Base-by-base conservation (phyloP, 176 grass and related monocot genomes). In the Oryza coarctata region DNA sequence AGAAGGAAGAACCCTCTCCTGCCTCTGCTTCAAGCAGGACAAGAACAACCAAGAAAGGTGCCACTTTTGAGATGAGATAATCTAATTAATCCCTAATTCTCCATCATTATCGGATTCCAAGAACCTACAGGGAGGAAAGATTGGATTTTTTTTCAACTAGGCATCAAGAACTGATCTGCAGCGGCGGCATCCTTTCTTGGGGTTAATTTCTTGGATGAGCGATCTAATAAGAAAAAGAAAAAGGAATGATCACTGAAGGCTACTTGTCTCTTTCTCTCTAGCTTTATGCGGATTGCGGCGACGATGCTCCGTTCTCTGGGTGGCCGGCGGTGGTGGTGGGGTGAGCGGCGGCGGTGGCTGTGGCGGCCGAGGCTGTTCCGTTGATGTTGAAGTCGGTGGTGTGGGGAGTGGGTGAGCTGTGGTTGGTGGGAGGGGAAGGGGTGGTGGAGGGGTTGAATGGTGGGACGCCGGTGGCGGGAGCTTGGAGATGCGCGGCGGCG, bases 81-180 rank as follows among this genome's bases (percentile, higher is more conserved):
- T 77, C 88, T 86, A 90, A 68, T 90, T 82, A 83, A 61, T 90
- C 88, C 88, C 88, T 86, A 90, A 78, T 68, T 83, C 49, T 61
- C 39, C 68, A 66, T 72, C 83, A 27, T 50, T 73, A 78, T 82
- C 83, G 61, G 88, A 90, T 90, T 74, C 88, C 83, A 86, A 90
- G 74, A 68, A 60, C 71, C 76, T 68, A 49, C n/a, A 40, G 3
- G 18, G 33, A 30, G 9, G 9, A 63, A 69, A 84, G 70, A 82
- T 80, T 85, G 50, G 76, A 80, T 80, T 74, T 84, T 58, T 23
- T 6, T 55, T 18, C n/a, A 55, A 55, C 87, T 84, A 88, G 69
- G 61, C 86, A 77, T 66, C 50, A 82, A 60, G 55, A 60, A 60
- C 55, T 60, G 80, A 70, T 60, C 39, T 65, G 29, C 64, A 64